Evolutionary conservation across 2,329 filamentous ascomycete species (phyloP), one percentile per base, ranked within the genome.

Genomic region (Diaporthe helianthi): DNA sequence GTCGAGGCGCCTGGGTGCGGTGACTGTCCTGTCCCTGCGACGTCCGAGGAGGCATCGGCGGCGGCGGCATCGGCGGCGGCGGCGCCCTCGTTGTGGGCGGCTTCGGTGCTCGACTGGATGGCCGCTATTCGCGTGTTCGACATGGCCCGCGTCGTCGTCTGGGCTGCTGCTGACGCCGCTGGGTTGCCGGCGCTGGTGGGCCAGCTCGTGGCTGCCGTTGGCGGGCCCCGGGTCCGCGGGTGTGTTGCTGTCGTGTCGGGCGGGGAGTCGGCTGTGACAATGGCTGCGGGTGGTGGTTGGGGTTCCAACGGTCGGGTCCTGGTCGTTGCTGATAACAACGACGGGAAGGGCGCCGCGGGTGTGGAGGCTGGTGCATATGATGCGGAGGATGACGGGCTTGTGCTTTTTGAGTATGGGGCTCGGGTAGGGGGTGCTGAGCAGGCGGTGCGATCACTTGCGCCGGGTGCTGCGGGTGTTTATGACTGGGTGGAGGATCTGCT

Each of bases 21-120:
- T 5, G 90, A 92, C 75, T 91, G 86, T 71, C 90, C 90, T 0
- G 87, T 89, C 0, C 86, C 90, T 71, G 86, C 90, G n/a, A n/a
- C n/a, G n/a, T n/a, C n/a, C n/a, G n/a, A n/a, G n/a, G n/a, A n/a
- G n/a, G n/a, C n/a, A n/a, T n/a, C 83, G 0, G 9, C 52, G 71
- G 81, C 87, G 29, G 80, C 83, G 0, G 8, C 7, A 1, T 41
- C 83, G 0, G 81, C 87, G 0, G 90, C 92, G 0, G 90, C 92
- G 74, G 82, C 89, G n/a, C n/a, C n/a, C n/a, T n/a, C n/a, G 3
- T 78, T 92, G 44, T 90, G 87, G 85, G 83, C 83, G 85, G 83
- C 83, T 31, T 89, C 86, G 70, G 79, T 92, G 41, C 78, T 92
- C 4, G 84, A 84, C 36, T 92, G 89, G 85, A 80, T 90, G 82